Percentiles rank a stretch among this genome's conserved stretches.
These are phyloP conservation scores for Yamadazyma phyllophila DNA, from an alignment of 805 yeast species.

Conservation along the genomic window DNA sequence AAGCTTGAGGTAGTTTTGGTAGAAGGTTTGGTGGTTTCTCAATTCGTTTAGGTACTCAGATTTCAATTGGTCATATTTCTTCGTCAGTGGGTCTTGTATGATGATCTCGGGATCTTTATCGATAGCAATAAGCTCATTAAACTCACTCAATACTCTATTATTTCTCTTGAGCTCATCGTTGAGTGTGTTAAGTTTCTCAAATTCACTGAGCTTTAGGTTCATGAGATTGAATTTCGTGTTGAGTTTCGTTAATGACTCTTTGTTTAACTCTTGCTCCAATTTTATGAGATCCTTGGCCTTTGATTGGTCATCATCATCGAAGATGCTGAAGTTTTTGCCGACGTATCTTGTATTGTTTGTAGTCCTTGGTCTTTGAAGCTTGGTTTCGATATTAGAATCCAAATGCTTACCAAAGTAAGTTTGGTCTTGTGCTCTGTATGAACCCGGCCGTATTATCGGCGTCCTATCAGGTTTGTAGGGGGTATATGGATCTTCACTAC, in stretches of 20 bases:
- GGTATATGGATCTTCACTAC: not conserved
- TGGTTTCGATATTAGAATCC: not conserved
- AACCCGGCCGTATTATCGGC: not conserved
- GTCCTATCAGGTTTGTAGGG: not conserved
- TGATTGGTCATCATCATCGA: not conserved
- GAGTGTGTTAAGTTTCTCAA: conserved; percentile 7
- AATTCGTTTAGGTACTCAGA: conserved; percentile 29
- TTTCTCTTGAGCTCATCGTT: conserved; percentile 10
- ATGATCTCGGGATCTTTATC: conserved; percentile 11
- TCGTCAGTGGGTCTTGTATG: not conserved
- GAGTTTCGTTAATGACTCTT: conserved; percentile 11
- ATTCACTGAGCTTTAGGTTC: conserved; percentile 6
- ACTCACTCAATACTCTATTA: conserved; percentile 17
- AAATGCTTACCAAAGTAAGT: not conserved
- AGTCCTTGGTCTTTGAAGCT: not conserved
- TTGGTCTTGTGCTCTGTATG: not conserved
- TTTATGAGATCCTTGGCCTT: conserved; percentile 2
- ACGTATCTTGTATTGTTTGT: not conserved
- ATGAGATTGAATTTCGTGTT: conserved; percentile 12
- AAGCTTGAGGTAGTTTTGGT: conserved; percentile 29
- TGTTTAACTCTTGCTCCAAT: conserved; percentile 11
- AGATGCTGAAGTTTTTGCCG: conserved; percentile 1
- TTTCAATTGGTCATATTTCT: conserved; percentile 21
- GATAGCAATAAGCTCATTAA: conserved; percentile 21
- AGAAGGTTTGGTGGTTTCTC: conserved; percentile 24